Base-by-base conservation (phyloP, 225 moss, liverwort and hornwort genomes). In the Polytrichum commune region DNA sequence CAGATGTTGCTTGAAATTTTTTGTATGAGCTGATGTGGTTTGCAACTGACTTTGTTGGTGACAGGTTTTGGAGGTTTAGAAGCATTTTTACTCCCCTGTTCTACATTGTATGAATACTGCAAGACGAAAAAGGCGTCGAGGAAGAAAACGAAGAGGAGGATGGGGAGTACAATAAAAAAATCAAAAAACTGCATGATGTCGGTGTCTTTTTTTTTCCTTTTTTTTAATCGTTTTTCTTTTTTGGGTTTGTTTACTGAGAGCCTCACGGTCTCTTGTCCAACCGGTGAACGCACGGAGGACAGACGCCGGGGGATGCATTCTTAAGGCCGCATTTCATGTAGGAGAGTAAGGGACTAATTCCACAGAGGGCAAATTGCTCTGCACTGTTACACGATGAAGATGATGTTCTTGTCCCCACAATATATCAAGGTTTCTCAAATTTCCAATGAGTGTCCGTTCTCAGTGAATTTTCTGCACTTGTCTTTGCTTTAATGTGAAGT, bases 231-330 rank as follows among this genome's bases (percentile, higher is more conserved):
- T 33, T 8, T 33, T 33, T 33, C 1, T 1, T 33, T 33, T 1
- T 33, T 1, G 8, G 7, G 9, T 32, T 33, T 35, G 46, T 46
- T 46, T 46, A 16, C 46, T 46, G 13, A 13, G 65, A 66, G 33
- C 32, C 66, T 66, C 66, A 8, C 9, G 22, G 13, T 19, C 33
- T 33, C 66, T 66, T 24, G 68, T 24, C 68, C 68, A 68, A 68
- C 68, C 68, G 68, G 53, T 68, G 26, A 68, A 29, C 20, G 54
- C 53, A 18, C 68, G 68, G 68, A 68, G 68, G 68, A 68, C 55
- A 27, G 54, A 54, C 26, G 18, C 23, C 18, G 25, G 68, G 24
- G 68, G 24, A 68, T 53, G 27, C 68, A 66, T 33, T 68, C 18
- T 27, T 53, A 24, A 54, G 68, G 26, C 62, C 24, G 28, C 27